Evolutionary conservation across 2,329 filamentous ascomycete genomes (phyloP).

Genomic region (Fusarium austroafricanum): DNA sequence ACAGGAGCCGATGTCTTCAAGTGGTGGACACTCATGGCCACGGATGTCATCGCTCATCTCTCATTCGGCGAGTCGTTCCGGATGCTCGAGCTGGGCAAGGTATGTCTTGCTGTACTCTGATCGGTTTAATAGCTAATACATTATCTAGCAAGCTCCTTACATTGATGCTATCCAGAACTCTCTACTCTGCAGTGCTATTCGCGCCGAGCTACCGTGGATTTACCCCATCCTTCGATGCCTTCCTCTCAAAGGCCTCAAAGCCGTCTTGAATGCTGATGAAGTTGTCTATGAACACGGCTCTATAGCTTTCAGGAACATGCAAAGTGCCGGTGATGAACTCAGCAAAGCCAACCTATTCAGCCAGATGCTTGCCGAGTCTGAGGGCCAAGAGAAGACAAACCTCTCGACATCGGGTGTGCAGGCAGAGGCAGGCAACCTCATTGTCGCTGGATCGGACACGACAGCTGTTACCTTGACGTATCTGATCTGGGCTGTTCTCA

Average conservation of each 20-base stretch:
- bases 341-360: constrained; percentile 5
- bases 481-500: constrained; percentile 27
- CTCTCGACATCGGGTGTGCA: not conserved
- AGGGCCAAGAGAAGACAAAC: not conserved
- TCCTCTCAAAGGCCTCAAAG: not conserved
- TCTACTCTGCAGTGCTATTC: not conserved
- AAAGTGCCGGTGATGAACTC: not conserved
- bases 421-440: constrained; percentile 2
- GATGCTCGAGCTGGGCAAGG: constrained; percentile 27
- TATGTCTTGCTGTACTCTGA: fast-evolving
- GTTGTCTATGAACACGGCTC: not conserved
- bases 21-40: constrained; percentile 36
- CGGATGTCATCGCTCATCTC: constrained; percentile 25
- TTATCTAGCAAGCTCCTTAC: not conserved
- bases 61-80: constrained; percentile 29
- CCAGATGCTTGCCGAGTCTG: constrained; percentile 1
- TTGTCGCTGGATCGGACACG: constrained; percentile 24
- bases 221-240: not conserved
- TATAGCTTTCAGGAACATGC: not conserved
- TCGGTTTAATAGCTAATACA: not conserved
- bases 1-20: constrained; percentile 21
- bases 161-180: not conserved
- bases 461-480: constrained; percentile 29
- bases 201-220: not conserved
- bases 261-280: not conserved